phyloP scores from a whole-genome alignment of 805 yeast species.

The Zygoascus bituminiphila region DNA sequence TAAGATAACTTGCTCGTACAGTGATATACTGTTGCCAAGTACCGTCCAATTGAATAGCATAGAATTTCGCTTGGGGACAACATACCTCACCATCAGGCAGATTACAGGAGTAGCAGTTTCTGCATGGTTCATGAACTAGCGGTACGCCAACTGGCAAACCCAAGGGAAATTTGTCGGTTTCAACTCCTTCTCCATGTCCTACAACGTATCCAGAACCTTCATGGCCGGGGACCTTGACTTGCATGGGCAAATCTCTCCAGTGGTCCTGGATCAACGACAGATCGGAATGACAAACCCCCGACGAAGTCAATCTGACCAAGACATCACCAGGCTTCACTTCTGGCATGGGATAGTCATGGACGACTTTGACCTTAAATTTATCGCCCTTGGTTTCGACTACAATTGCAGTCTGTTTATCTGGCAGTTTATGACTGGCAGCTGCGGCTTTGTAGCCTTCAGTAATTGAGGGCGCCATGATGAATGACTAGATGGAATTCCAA shows the following conservation, averaged over 20 bases:
- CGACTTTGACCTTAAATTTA: conserved; percentile 29
- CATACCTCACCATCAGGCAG: conserved; percentile 32
- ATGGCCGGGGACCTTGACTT: conserved; percentile 23
- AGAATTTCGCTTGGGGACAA: conserved; percentile 58
- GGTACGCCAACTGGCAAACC: conserved; percentile 25
- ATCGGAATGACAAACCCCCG: conserved; percentile 40
- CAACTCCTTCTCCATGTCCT: conserved; percentile 20
- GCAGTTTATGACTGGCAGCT: conserved; percentile 11
- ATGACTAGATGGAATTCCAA: too few relatives aligned
- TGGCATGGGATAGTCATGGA: conserved; percentile 29
- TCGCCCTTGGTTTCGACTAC: conserved; percentile 29
- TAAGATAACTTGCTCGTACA: conserved; percentile 39
- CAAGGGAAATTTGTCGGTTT: conserved; percentile 11
- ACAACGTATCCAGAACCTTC: conserved; percentile 28
- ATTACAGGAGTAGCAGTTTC: conserved; percentile 20
- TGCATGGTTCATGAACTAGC: conserved; percentile 18
- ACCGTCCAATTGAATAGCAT: conserved; percentile 66
- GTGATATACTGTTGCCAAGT: conserved; percentile 42
- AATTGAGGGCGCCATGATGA: neutral
- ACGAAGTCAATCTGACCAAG: conserved; percentile 29
- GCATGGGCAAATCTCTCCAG: conserved; percentile 23
- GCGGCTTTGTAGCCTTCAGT: neutral
- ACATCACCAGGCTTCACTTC: conserved; percentile 20
- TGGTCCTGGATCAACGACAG: conserved; percentile 34
- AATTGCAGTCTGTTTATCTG: conserved; percentile 31